Conservation (phyloP, 2,329 filamentous ascomycete species). For the Dothiorella sarmentorum region DNA sequence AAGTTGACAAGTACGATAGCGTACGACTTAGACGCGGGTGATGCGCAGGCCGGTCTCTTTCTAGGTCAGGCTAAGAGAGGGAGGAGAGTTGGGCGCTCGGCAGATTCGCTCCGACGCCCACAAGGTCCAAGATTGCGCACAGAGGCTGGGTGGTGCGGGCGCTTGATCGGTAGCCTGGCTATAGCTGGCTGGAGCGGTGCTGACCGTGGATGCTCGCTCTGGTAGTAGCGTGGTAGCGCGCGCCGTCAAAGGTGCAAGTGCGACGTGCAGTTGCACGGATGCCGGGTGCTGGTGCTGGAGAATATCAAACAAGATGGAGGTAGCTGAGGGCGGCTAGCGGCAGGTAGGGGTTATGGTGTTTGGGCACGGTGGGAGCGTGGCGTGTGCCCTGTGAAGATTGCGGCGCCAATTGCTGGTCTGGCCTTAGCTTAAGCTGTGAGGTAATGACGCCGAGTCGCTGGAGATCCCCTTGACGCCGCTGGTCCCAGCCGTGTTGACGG, state of each 20-base stretch:
- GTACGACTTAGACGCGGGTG: slow-evolving; percentile 47
- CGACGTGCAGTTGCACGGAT: slow-evolving; percentile 17
- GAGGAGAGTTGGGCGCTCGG: slow-evolving; percentile 34
- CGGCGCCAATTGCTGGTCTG: slow-evolving; percentile 30
- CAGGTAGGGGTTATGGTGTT: slow-evolving; percentile 27
- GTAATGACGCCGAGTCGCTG: slow-evolving; percentile 31
- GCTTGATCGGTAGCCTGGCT: slow-evolving; percentile 17
- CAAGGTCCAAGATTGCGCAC: slow-evolving; percentile 12
- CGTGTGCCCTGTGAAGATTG: slow-evolving; percentile 34
- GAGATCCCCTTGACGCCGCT: slow-evolving; percentile 13
- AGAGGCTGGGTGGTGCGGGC: slow-evolving; percentile 11
- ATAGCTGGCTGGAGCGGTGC: slow-evolving; percentile 7
- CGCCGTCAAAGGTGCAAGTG: slow-evolving; percentile 17
- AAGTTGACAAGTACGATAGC: slow-evolving; percentile 38
- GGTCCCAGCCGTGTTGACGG: slow-evolving; percentile 15
- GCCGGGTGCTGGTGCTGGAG: slow-evolving; percentile 15
- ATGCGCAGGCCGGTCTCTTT: slow-evolving; percentile 46
- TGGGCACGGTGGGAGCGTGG: slow-evolving; percentile 16
- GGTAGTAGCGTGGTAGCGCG: slow-evolving; percentile 15
- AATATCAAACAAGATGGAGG: slow-evolving; percentile 25
- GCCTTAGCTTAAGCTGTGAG: slow-evolving; percentile 36
- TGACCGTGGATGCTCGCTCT: slow-evolving; percentile 4
- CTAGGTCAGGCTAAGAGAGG: slow-evolving; percentile 29
- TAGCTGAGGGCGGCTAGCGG: slow-evolving; percentile 29
- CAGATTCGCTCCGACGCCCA: slow-evolving; percentile 34